Percentiles rank a stretch among this genome's conserved stretches.
Conservation (phyloP, 2,329 filamentous ascomycete genomes). For the Fusarium clavum region DNA sequence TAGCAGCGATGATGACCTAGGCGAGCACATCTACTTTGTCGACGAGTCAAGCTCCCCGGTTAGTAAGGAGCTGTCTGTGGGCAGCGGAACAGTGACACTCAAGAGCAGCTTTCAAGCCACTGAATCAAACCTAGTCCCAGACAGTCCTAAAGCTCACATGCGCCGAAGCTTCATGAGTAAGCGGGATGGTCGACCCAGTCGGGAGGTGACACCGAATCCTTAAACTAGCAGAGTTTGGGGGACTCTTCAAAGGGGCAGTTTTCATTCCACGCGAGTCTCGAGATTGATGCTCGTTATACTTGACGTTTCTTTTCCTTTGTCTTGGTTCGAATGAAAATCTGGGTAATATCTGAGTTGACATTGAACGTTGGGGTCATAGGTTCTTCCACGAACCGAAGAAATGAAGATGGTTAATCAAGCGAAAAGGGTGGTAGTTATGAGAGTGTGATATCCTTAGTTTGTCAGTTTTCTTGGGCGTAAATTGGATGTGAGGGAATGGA, state of each 20-base stretch:
- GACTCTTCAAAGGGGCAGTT: neutral
- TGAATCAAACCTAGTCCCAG: slow-evolving; percentile 58
- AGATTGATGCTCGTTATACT: slow-evolving; percentile 6
- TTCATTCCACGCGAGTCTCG: slow-evolving; percentile 8
- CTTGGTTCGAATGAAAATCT: slow-evolving; percentile 26
- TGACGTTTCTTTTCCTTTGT: slow-evolving; percentile 27
- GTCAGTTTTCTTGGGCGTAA: slow-evolving; percentile 33
- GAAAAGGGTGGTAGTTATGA: slow-evolving; percentile 10
- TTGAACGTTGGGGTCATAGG: neutral
- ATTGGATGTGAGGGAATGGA: slow-evolving; percentile 26
- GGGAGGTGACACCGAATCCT: slow-evolving; percentile 58
- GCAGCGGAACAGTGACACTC: slow-evolving; percentile 76
- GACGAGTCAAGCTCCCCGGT: slow-evolving; percentile 77
- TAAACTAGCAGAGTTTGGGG: slow-evolving; percentile 17
- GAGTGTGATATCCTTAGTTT: slow-evolving; percentile 35
- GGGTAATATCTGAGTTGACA: slow-evolving; percentile 22
- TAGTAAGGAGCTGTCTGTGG: slow-evolving; percentile 81
- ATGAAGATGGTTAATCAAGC: neutral
- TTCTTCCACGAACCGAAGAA: slow-evolving; percentile 21
- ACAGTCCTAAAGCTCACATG: slow-evolving; percentile 61
- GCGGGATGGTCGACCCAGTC: slow-evolving; percentile 57
- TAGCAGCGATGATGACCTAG: slow-evolving; percentile 83
- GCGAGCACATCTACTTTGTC: slow-evolving; percentile 91
- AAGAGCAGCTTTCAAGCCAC: slow-evolving; percentile 76
- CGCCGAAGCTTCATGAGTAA: slow-evolving; percentile 68